Evolutionary conservation across 495 filamentous ascomycete species (phyloP), one percentile per base, ranked within the genome.

Genomic region (Rostrohypoxylon terebratum): DNA sequence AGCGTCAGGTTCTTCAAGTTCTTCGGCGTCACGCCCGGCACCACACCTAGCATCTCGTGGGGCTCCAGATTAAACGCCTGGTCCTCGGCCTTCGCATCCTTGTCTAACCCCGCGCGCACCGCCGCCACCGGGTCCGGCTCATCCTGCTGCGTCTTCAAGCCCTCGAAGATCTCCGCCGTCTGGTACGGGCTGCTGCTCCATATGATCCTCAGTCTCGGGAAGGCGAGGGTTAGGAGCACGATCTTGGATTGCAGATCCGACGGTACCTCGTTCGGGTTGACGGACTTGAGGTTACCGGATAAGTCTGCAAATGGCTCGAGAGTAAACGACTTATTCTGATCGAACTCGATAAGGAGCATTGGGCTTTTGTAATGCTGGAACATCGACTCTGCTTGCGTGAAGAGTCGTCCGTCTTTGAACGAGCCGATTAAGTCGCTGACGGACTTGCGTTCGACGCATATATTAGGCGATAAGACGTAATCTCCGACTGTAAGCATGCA

Each of bases 401-500:
- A 99, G 48, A 99, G 87, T 31, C 96, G 90, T 45, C 96, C 96
- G 75, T 97, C 93, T 69, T 91, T 90, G 80, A 99, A 93, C 14
- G 94, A 97, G 69, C 87, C 87, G 81, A 98, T 96, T 11, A 99
- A 82, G 80, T 99, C 96, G 66, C 89, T 89, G 73, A 99, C 85
- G 20, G 92, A 94, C 81, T 99, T 99, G 40, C 96, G 92, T 82
- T 99, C 96, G 23, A 99, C 87, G 80, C 94, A 97, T 67, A 98
- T 96, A 71, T 87, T 85, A 11, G 95, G 96, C 5, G 90, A 93
- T 33, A 98, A 87, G 71, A 98, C 90, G 82, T 99, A 99, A 82
- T 99, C 96, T 64, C 95, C 96, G 0, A 99, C 96, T 10, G 96
- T 99, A 55, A 99, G 84, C 86, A 94, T 95, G 81, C 94, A 97